Evolutionary conservation across 2,329 filamentous ascomycete species (phyloP).

Genomic region (Clonostachys solani): DNA sequence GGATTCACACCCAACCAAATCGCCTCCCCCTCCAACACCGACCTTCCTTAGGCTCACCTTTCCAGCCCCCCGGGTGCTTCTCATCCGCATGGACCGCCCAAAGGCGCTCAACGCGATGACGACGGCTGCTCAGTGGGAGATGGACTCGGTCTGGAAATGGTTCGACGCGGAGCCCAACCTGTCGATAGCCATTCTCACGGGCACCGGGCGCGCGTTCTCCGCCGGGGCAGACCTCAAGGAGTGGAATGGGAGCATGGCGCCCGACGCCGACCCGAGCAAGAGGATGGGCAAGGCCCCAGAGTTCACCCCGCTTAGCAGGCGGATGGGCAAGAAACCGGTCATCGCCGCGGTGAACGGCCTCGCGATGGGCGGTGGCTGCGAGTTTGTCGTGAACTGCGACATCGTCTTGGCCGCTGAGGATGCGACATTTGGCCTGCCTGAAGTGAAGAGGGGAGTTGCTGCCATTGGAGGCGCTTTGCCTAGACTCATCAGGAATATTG

Average conservation of each 20-base stretch:
- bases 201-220: constrained; percentile 43
- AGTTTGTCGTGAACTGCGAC: constrained; percentile 47
- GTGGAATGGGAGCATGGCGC: constrained; percentile 25
- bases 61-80: constrained; percentile 39
- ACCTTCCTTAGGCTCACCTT: constrained; percentile 26
- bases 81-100: constrained; percentile 47
- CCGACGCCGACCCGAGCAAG: constrained; percentile 5
- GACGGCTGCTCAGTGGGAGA: constrained; percentile 35
- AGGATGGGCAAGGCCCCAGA: constrained; percentile 23
- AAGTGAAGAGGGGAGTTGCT: constrained; percentile 46
- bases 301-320: constrained; percentile 32
- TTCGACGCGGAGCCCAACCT: constrained; percentile 42
- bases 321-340: constrained; percentile 52
- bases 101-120: constrained; percentile 39
- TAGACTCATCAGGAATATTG: constrained; percentile 30
- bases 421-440: constrained; percentile 43
- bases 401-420: constrained; percentile 43
- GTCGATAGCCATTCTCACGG: constrained; percentile 40
- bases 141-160: constrained; percentile 41
- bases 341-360: constrained; percentile 53
- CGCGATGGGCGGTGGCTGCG: constrained; percentile 49
- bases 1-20: not conserved
- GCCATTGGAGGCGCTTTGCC: constrained; percentile 44
- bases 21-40: constrained; percentile 4
- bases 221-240: constrained; percentile 49